These are phyloP conservation scores for Dimargaris verticillata DNA, from an alignment of 192 early-diverging fungal genomes.

Conservation along the genomic window DNA sequence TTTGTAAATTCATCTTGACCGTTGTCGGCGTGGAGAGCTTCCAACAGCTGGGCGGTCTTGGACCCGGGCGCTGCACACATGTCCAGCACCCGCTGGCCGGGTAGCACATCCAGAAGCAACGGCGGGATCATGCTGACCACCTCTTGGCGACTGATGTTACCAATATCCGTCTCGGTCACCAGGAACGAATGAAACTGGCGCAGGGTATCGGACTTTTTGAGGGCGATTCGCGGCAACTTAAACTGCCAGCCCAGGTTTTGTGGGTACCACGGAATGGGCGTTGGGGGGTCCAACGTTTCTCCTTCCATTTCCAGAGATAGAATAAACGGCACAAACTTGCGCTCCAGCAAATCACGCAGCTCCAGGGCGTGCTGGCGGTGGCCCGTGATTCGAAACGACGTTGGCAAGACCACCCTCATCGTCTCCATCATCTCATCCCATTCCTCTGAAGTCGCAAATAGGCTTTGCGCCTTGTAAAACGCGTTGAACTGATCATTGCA, in stretches of 20 bases:
- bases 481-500: constrained; percentile 44
- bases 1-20: constrained; percentile 32
- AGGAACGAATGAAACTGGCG: constrained; percentile 83
- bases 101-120: constrained; percentile 74
- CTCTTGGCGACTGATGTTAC: constrained; percentile 93
- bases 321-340: constrained; percentile 40
- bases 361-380: constrained; percentile 56
- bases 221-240: constrained; percentile 47
- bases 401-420: constrained; percentile 62
- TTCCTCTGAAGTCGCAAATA: constrained; percentile 63
- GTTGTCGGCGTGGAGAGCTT: constrained; percentile 53
- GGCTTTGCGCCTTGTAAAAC: constrained; percentile 62
- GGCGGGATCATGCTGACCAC: constrained; percentile 98
- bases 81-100: constrained; percentile 71
- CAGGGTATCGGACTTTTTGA: constrained; percentile 63
- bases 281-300: constrained; percentile 52
- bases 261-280: constrained; percentile 73
- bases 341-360: constrained; percentile 52
- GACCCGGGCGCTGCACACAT: constrained; percentile 99
- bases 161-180: constrained; percentile 93
- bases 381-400: constrained; percentile 87
- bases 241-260: constrained; percentile 83
- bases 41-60: constrained; percentile 88
- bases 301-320: constrained; percentile 46
- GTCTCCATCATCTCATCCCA: constrained; percentile 54